Base-by-base conservation (phyloP, 768 basidiomycete species). In the Steccherinum ochraceum region DNA sequence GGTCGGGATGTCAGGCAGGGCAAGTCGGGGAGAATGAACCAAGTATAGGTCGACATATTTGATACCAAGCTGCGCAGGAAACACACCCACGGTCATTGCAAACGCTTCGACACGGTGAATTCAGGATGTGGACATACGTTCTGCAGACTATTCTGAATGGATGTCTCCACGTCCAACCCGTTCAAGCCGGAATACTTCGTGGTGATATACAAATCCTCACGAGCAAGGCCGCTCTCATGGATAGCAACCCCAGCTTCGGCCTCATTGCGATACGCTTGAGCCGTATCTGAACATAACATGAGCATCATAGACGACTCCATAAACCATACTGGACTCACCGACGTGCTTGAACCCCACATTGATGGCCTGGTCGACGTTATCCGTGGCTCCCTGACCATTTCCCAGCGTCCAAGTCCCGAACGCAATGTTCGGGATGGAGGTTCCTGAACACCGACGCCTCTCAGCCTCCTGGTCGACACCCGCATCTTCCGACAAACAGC, bases 11-110 rank as follows among this genome's bases (percentile, higher is more conserved):
- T 85, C 79, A 1, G 81, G 79, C 19, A 64, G 56, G 7, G 78
- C 80, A 18, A 80, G 64, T 3, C 69, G 58, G 5, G 84, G 83
- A 49, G 64, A 58, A 62, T 88, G 85, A 44, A 88, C 81, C 40
- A 88, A 76, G 64, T 89, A 89, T 35, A 88, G 63, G 63, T 90
- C 84, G 12, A 88, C 75, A 56, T 83, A 83, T 1, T 71, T 59
- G 3, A 88, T 69, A 0, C 80, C 83, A 19, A 87, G 72, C 85
- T 86, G 55, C 12, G 41, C 30, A 35, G n/a, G n/a, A n/a, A n/a
- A n/a, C 48, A 12, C 18, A 19, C n/a, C 20, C 20, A 18, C 12
- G 18, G 25, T 24, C 10, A 24, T 7, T 11, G 10, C 12, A 24
- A 43, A 3, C 25, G 3, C 24, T n/a, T 20, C 40, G 20, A 10